A percentile compares a stretch with the other conserved stretches of the same genome.
Evolutionary conservation across 768 basidiomycete species (phyloP).

Genomic region (Termitomyces sp.): DNA sequence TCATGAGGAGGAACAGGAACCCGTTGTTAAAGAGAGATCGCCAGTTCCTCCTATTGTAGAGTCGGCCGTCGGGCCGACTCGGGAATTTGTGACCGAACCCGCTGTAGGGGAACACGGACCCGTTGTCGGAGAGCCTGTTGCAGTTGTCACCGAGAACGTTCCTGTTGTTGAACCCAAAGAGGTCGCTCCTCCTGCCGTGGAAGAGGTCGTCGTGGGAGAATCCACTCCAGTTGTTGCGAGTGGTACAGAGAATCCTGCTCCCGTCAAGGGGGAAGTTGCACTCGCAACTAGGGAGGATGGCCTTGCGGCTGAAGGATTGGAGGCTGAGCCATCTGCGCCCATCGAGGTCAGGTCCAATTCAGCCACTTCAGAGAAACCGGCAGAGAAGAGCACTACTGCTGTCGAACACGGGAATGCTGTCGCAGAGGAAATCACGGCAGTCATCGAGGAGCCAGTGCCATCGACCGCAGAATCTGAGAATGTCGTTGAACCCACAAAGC

Average conservation of each 20-base stretch:
- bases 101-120: slow-evolving; percentile 8
- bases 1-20: not conserved
- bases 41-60: not conserved
- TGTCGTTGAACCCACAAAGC: not conserved
- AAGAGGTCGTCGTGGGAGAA: not conserved
- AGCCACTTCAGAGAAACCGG: not conserved
- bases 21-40: no score
- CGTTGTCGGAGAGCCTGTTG: not conserved
- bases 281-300: no score
- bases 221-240: not conserved
- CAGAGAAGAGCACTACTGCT: not conserved
- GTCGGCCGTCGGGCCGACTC: not conserved
- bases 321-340: not conserved
- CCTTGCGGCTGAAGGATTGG: not conserved
- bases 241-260: not conserved
- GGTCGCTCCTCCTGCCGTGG: no score
- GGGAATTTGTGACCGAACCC: not conserved
- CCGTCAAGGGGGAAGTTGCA: not conserved
- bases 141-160: not conserved
- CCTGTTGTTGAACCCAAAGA: not conserved
- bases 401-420: not conserved
- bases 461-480: not conserved
- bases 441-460: not conserved
- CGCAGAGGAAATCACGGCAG: not conserved
- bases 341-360: not conserved